These are phyloP conservation scores for Lithohypha guttulata DNA, from an alignment of 2,329 filamentous ascomycete genomes.

Conservation along the genomic window DNA sequence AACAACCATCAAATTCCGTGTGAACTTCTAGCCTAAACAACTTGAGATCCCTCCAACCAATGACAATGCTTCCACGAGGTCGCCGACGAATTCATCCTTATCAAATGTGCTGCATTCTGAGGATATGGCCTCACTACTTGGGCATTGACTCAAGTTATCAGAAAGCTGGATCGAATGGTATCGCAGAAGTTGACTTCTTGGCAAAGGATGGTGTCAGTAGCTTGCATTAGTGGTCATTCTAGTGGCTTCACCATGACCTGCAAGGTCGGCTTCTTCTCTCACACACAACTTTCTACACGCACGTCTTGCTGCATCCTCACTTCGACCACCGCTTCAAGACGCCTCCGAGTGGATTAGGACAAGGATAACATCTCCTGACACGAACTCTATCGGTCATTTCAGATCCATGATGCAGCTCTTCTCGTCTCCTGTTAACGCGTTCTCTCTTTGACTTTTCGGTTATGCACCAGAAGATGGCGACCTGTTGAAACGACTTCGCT, in stretches of 20 bases:
- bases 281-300: background rate
- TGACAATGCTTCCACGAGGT: background rate
- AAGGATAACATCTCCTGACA: background rate
- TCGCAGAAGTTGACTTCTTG: conserved; percentile 3
- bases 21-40: conserved; percentile 1
- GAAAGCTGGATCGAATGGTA: conserved; percentile 2
- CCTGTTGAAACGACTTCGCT: conserved; percentile 5
- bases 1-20: conserved; percentile 1
- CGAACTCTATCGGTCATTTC: background rate
- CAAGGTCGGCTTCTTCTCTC: no score
- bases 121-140: conserved; percentile 6
- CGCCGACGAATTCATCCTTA: background rate
- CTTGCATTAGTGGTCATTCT: conserved; percentile 2
- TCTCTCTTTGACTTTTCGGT: conserved; percentile 4
- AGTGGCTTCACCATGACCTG: conserved; percentile 5
- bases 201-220: conserved; percentile 7
- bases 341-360: background rate
- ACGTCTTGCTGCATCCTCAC: background rate
- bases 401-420: background rate
- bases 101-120: background rate
- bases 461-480: background rate
- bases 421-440: background rate
- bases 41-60: background rate
- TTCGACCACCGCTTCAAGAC: background rate
- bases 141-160: conserved; percentile 3